These are phyloP conservation scores for Megacollybia platyphylla DNA, from an alignment of 1,284 basidiomycete genomes.

Conservation along the genomic window DNA sequence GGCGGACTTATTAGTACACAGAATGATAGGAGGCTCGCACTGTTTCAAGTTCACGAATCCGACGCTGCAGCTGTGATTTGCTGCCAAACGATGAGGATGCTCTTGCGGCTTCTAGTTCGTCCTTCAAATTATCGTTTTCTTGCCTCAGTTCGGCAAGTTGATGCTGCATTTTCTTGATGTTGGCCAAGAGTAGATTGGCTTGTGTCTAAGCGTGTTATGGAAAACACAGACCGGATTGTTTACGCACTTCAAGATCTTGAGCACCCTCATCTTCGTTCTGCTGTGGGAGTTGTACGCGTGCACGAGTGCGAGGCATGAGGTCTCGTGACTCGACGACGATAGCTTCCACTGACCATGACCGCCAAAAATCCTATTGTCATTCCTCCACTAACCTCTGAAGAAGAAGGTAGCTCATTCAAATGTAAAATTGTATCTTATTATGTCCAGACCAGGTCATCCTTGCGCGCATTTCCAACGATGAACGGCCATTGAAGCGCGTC, in stretches of 20 bases:
- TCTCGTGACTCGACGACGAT: not conserved
- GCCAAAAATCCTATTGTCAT: slow-evolving; percentile 12
- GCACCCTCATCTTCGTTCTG: too few relatives aligned
- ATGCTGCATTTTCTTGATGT: not conserved
- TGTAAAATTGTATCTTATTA: slow-evolving; percentile 10
- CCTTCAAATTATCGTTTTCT: not conserved
- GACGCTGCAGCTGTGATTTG: slow-evolving; percentile 29
- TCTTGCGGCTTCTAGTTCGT: not conserved
- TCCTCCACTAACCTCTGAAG: slow-evolving; percentile 42
- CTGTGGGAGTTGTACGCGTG: too few relatives aligned
- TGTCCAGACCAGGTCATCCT: slow-evolving; percentile 61
- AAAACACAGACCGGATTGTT: too few relatives aligned
- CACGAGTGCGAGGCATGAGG: too few relatives aligned
- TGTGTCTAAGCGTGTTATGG: too few relatives aligned
- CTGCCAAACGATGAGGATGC: not conserved
- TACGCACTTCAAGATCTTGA: too few relatives aligned
- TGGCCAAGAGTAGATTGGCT: not conserved
- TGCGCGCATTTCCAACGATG: slow-evolving; percentile 63
- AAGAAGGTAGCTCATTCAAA: slow-evolving; percentile 40
- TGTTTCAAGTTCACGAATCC: slow-evolving; percentile 27
- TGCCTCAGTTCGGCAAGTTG: not conserved
- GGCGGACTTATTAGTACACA: not conserved
- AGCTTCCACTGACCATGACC: not conserved
- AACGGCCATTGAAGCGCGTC: slow-evolving; percentile 60
- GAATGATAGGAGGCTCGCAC: not conserved